These are phyloP conservation scores for Aspergillus sp. DNA, from an alignment of 2,329 filamentous ascomycete species.

Conservation along the genomic window DNA sequence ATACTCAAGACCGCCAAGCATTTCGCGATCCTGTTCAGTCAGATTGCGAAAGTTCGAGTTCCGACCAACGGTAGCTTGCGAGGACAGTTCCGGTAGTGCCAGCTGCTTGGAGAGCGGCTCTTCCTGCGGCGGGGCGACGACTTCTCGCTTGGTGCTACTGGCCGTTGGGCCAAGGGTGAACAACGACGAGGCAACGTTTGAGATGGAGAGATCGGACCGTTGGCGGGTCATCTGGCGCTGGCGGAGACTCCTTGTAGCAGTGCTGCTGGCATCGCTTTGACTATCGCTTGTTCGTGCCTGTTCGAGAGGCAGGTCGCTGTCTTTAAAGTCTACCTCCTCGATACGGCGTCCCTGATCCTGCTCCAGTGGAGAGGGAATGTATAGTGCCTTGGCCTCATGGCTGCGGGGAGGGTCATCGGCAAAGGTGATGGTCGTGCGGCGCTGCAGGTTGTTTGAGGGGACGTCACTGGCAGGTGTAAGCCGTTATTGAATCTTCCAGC, in stretches of 20 bases:
- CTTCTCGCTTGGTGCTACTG: too few relatives aligned
- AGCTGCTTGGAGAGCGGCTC: slow-evolving; percentile 21
- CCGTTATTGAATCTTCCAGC: background rate
- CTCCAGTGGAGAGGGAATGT: slow-evolving; percentile 26
- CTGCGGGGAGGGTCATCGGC: too few relatives aligned
- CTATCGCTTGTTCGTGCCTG: too few relatives aligned
- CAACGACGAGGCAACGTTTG: too few relatives aligned
- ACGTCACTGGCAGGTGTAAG: background rate
- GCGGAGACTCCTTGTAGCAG: too few relatives aligned
- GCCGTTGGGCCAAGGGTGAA: too few relatives aligned
- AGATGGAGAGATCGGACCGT: too few relatives aligned
- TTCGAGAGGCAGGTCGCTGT: too few relatives aligned
- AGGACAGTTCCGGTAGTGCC: slow-evolving; percentile 43
- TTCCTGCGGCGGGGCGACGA: too few relatives aligned
- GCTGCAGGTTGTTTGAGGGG: slow-evolving; percentile 9
- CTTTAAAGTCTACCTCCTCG: too few relatives aligned
- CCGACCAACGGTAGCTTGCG: slow-evolving; percentile 45
- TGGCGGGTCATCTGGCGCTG: too few relatives aligned
- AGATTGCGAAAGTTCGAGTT: slow-evolving; percentile 51
- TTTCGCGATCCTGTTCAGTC: slow-evolving; percentile 42
- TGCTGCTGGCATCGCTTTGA: too few relatives aligned
- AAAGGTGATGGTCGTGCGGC: slow-evolving; percentile 1
- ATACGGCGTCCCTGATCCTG: slow-evolving; percentile 9
- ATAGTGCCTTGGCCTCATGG: slow-evolving; percentile 18
- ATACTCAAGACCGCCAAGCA: slow-evolving; percentile 56